Conservation (phyloP, 257 asterid genomes). For the Echites panduratus region DNA sequence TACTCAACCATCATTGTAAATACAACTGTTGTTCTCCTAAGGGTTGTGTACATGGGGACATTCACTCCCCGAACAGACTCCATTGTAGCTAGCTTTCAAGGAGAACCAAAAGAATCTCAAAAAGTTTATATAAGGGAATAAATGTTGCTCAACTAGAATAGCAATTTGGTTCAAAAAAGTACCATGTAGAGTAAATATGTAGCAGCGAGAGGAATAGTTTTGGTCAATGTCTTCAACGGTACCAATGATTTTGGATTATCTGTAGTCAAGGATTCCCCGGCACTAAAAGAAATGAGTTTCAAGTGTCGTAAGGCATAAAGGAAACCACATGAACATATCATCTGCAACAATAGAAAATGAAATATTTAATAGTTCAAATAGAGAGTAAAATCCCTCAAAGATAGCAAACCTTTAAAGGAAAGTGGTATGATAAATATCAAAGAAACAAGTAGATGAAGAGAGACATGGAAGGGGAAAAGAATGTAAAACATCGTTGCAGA, state of each 20-base stretch:
- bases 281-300: slow-evolving; percentile 60
- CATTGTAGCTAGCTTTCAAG: slow-evolving; percentile 80
- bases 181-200: slow-evolving; percentile 92
- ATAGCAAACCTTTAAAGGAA: not conserved
- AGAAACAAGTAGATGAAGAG: not conserved
- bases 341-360: slow-evolving; percentile 41
- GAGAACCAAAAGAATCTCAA: slow-evolving; percentile 28
- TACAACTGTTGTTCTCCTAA: slow-evolving; percentile 87
- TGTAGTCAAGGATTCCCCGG: slow-evolving; percentile 35
- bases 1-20: slow-evolving; percentile 85
- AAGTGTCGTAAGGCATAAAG: slow-evolving; percentile 55
- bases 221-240: slow-evolving; percentile 48
- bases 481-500: not conserved
- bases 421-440: not conserved
- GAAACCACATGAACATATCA: slow-evolving; percentile 66
- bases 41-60: slow-evolving; percentile 95
- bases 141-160: slow-evolving; percentile 6
- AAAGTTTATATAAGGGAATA: slow-evolving; percentile 9
- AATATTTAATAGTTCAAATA: not conserved
- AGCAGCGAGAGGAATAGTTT: slow-evolving; percentile 59
- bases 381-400: not conserved
- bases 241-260: slow-evolving; percentile 49
- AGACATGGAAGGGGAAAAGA: not conserved
- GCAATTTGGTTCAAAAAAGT: slow-evolving; percentile 10
- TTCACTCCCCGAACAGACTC: slow-evolving; percentile 91